Percentiles rank a stretch among this genome's conserved stretches.
Evolutionary conservation across 495 filamentous ascomycete genomes (phyloP).

Genomic region (Ramalina intermedia): DNA sequence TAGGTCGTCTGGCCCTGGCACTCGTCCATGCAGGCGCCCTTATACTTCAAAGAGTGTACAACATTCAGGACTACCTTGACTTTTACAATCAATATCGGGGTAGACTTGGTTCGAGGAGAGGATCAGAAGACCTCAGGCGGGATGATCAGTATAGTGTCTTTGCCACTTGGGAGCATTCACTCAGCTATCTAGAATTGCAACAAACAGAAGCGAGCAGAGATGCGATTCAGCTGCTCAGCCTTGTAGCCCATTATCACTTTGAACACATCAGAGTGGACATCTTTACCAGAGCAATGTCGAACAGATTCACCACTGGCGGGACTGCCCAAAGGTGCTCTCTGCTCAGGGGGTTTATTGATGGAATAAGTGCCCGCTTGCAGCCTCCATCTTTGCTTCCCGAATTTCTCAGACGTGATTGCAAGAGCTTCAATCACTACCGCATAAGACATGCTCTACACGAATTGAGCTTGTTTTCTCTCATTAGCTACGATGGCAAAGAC

Average conservation of each 20-base stretch:
- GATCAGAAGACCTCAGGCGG: slow-evolving; percentile 4
- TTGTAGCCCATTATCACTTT: slow-evolving; percentile 18
- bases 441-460: slow-evolving; percentile 12
- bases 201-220: slow-evolving; percentile 10
- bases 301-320: slow-evolving; percentile 1
- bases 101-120: slow-evolving; percentile 1
- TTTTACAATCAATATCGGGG: slow-evolving; percentile 11
- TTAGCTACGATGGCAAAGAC: slow-evolving; percentile 13
- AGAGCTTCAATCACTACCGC: slow-evolving; percentile 1
- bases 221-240: slow-evolving; percentile 17
- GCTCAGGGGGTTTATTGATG: background rate
- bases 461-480: slow-evolving; percentile 21
- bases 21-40: slow-evolving; percentile 24
- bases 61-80: slow-evolving; percentile 17
- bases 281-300: slow-evolving; percentile 11
- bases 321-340: background rate
- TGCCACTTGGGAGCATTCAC: slow-evolving; percentile 20
- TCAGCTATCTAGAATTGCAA: slow-evolving; percentile 10
- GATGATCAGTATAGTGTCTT: slow-evolving; percentile 14
- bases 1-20: slow-evolving; percentile 26
- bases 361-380: slow-evolving; percentile 2
- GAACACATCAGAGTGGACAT: slow-evolving; percentile 20
- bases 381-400: slow-evolving; percentile 8
- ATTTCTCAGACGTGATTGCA: slow-evolving; percentile 7
- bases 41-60: slow-evolving; percentile 17